Evolutionary conservation across 495 filamentous ascomycete species (phyloP).

Genomic region (Talaromyces adpressus): DNA sequence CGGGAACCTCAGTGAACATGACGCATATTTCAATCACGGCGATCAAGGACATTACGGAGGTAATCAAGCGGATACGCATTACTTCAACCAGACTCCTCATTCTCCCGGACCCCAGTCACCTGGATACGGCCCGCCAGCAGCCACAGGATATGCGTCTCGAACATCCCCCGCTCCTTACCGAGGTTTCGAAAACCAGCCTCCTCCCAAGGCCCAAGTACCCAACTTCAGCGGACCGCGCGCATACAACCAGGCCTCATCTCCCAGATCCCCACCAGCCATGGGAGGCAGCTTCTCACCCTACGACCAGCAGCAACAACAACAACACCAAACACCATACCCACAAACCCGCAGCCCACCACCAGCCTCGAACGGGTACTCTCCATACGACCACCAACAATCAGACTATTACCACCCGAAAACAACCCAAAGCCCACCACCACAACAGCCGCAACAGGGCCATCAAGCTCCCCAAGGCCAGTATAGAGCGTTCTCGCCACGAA

Average conservation of each 20-base stretch:
- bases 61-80: not conserved
- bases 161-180: constrained; percentile 4
- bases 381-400: constrained; percentile 3
- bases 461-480: constrained; percentile 1
- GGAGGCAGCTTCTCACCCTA: not conserved
- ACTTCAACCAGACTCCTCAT: constrained; percentile 4
- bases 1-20: not conserved
- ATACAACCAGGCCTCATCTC: constrained; percentile 4
- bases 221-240: constrained; percentile 4
- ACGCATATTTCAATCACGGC: not conserved
- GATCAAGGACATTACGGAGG: not conserved
- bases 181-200: constrained; percentile 6
- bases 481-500: constrained; percentile 19
- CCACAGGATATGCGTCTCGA: constrained; percentile 23
- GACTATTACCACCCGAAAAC: not conserved
- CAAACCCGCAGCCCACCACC: constrained; percentile 3
- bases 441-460: constrained; percentile 3
- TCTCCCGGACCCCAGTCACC: constrained; percentile 6
- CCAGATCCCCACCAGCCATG: constrained; percentile 1
- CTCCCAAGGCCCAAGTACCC: not conserved
- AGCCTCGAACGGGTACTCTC: not conserved
- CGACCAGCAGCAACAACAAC: constrained; percentile 1
- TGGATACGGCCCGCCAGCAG: constrained; percentile 12
- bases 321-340: not conserved
- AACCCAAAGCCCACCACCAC: not conserved